Evolutionary conservation across 148 eudicot genomes (phyloP).

Genomic region (Talinum fruticosum): DNA sequence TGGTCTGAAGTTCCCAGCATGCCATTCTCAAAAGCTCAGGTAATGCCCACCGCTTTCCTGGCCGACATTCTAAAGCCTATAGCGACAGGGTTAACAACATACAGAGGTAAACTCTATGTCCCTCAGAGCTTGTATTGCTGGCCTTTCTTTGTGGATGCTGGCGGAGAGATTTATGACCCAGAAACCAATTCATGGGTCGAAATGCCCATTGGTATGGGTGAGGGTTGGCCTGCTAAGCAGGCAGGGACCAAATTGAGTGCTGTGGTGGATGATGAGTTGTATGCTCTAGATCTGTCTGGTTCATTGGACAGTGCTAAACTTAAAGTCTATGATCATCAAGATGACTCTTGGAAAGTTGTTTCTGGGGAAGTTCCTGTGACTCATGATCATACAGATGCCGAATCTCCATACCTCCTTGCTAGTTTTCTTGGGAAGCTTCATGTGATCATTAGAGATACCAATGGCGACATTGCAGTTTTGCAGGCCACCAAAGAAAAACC

Average conservation of each 20-base stretch:
- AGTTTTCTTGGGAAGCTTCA: conserved; percentile 81
- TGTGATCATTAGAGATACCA: conserved; percentile 73
- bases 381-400: conserved; percentile 35
- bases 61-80: conserved; percentile 89
- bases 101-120: conserved; percentile 78
- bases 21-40: conserved; percentile 93
- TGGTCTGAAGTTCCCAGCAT: conserved; percentile 89
- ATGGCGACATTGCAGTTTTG: conserved; percentile 55
- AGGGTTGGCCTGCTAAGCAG: conserved; percentile 98
- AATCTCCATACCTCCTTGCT: conserved; percentile 83
- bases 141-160: conserved; percentile 98
- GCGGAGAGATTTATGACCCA: conserved; percentile 94
- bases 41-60: conserved; percentile 77
- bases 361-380: conserved; percentile 32
- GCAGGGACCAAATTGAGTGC: conserved; percentile 88
- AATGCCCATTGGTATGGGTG: conserved; percentile 99
- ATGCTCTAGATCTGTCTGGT: conserved; percentile 79
- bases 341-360: conserved; percentile 74
- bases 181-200: conserved; percentile 76
- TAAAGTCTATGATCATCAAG: conserved; percentile 66
- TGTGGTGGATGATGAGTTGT: conserved; percentile 69
- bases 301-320: conserved; percentile 69
- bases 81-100: conserved; percentile 90
- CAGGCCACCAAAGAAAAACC: conserved; percentile 41
- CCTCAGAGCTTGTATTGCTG: conserved; percentile 94